Percentiles rank a stretch among this genome's conserved stretches.
These are phyloP conservation scores for Conticribra guillardii DNA, from an alignment of 108 stramenopile species.

Conservation along the genomic window DNA sequence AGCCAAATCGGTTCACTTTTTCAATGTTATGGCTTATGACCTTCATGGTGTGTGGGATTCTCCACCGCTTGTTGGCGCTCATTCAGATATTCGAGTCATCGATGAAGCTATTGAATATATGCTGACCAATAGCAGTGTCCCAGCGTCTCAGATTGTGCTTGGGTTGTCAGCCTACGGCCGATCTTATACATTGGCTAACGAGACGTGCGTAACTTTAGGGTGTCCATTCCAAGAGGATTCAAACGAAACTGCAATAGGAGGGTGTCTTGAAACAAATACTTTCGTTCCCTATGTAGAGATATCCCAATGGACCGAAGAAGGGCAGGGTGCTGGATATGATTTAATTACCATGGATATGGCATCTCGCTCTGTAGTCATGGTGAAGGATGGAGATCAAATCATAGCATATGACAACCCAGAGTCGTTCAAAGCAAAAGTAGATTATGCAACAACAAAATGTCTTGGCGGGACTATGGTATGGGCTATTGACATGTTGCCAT, in stretches of 20 bases:
- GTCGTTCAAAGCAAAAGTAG: slow-evolving; percentile 44
- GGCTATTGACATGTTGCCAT: slow-evolving; percentile 48
- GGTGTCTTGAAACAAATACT: slow-evolving; percentile 43
- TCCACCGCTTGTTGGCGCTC: slow-evolving; percentile 37
- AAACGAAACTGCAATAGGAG: slow-evolving; percentile 47
- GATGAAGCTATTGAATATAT: slow-evolving; percentile 45
- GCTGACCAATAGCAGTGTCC: slow-evolving; percentile 39
- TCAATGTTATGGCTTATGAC: slow-evolving; percentile 56
- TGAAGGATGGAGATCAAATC: slow-evolving; percentile 41
- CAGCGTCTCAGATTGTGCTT: slow-evolving; percentile 46
- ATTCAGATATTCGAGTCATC: slow-evolving; percentile 49
- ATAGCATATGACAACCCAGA: slow-evolving; percentile 52
- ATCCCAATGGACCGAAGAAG: slow-evolving; percentile 37
- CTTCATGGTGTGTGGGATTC: slow-evolving; percentile 48
- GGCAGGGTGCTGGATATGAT: slow-evolving; percentile 44
- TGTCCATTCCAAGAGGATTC: slow-evolving; percentile 41
- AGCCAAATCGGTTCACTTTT: slow-evolving; percentile 42
- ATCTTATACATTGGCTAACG: slow-evolving; percentile 43
- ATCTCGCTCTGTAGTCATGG: slow-evolving; percentile 36
- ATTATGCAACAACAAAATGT: slow-evolving; percentile 45
- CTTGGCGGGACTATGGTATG: slow-evolving; percentile 48
- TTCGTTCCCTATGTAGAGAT: slow-evolving; percentile 52
- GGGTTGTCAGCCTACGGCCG: slow-evolving; percentile 53
- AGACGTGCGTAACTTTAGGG: slow-evolving; percentile 36
- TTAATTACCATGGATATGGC: slow-evolving; percentile 32